Evolutionary conservation across 305 asterid genomes (phyloP), one percentile per base, ranked within the genome.

Genomic region (Coffea humblotiana): DNA sequence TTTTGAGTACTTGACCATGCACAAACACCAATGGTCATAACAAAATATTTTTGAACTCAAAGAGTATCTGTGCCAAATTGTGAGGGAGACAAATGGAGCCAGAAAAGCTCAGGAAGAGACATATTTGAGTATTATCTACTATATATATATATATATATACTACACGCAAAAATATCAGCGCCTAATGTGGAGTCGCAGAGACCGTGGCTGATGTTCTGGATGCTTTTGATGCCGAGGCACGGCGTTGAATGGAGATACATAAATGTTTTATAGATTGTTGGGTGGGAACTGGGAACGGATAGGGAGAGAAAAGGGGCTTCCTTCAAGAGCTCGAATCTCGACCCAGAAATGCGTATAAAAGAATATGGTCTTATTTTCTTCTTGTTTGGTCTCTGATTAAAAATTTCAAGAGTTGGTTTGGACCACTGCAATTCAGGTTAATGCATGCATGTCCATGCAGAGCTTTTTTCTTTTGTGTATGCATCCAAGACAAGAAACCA

Each of bases 241-340:
- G 75, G 78, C 75, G 60, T 74, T 32, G 63, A 77, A 66, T 8
- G 48, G 27, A 52, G 75, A 77, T 45, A 35, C 49, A 19, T 43
- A 48, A 40, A 32, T 23, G 12, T 47, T 64, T 66, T 35, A 3
- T 60, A 23, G n/a, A 60, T 37, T 37, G 43, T 37, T 3, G n/a
- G 16, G 77, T 21, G 54, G 54, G 15, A 49, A 9, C 15, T 23
- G 16, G 69, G 77, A 77, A 15, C 61, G 8, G 74, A 29, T 54
- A 47, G 61, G 23, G 48, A 75, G 54, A 47, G 63, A 56, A 19
- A 56, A 56, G 9, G 4, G 73, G 19, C 40, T 72, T 25, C n/a
- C 47, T 71, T 76, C 23, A 78, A 76, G 77, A 86, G 85, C 89
- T 88, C 89, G 88, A 79, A 88, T 88, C 91, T 88, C 88, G 76